These are phyloP conservation scores for Immersiella caudata DNA, from an alignment of 495 filamentous ascomycete species.

Conservation along the genomic window DNA sequence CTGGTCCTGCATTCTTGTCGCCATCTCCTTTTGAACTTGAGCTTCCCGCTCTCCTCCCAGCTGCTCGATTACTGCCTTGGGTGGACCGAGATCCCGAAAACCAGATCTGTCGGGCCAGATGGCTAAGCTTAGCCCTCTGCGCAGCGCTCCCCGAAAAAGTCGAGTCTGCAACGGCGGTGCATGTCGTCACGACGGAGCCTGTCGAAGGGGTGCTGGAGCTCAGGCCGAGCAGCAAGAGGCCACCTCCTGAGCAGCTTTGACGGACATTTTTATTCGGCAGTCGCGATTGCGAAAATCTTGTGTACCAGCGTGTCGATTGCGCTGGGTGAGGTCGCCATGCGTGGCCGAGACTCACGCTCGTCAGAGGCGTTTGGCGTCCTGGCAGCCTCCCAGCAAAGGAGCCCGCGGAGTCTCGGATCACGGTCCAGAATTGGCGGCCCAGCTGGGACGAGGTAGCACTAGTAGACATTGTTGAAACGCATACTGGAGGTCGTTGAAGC, in stretches of 20 bases:
- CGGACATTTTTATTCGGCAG: conserved; percentile 38
- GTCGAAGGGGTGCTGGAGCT: conserved; percentile 44
- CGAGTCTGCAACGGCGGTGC: conserved; percentile 45
- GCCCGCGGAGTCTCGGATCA: conserved; percentile 45
- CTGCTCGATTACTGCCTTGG: conserved; percentile 17
- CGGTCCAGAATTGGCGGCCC: conserved; percentile 48
- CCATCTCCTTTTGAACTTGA: conserved; percentile 39
- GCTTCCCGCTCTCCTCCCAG: conserved; percentile 35
- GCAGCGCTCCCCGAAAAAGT: conserved; percentile 35
- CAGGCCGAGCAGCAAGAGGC: conserved; percentile 44
- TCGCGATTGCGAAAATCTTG: conserved; percentile 22
- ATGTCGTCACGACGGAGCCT: conserved; percentile 44
- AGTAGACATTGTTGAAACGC: conserved; percentile 51
- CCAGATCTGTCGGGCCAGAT: conserved; percentile 46
- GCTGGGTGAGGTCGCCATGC: conserved; percentile 19
- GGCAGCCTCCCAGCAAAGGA: conserved; percentile 40
- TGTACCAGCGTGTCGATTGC: conserved; percentile 26
- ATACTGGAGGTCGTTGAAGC: conserved; percentile 32
- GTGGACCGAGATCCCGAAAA: conserved; percentile 32
- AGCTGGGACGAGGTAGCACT: conserved; percentile 49
- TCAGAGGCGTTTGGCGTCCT: conserved; percentile 30
- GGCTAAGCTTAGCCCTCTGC: conserved; percentile 42
- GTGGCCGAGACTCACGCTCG: conserved; percentile 21
- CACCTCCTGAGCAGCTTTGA: conserved; percentile 45
- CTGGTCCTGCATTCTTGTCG: conserved; percentile 25